Evolutionary conservation across 2,329 filamentous ascomycete species (phyloP), one percentile per base, ranked within the genome.

Genomic region (Fusarium stilboides): DNA sequence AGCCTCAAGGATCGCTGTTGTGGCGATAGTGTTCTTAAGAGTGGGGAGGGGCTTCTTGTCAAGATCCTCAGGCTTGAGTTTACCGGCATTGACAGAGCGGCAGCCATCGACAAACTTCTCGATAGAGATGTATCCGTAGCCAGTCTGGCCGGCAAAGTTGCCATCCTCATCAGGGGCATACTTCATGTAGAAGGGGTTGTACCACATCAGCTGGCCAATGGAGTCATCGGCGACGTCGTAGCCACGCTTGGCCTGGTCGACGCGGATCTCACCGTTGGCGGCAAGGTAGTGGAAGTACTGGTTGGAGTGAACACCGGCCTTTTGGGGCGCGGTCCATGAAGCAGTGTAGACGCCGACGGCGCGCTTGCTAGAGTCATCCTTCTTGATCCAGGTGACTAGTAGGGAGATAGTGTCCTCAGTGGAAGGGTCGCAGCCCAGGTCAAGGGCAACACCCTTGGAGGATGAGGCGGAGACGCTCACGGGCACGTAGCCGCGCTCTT

Each of bases 211-310:
- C 77, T 90, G 87, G 40, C 88, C 88, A 3, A 83, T 83, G 20
- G 81, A 86, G 78, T 98, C 94, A 70, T 94, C 92, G n/a, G 94
- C 94, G 13, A 98, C 92, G 76, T 98, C 94, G 82, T 98, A 98
- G 47, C 94, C 94, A 56, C 94, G 89, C 86, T 97, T 97, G 44
- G 94, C 94, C 82, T 98, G 95, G 83, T 98, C 93, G 75, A 97
- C 88, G 63, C 93, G 89, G 74, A 98, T 89, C 82, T 98, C 94
- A 69, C 94, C 94, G 58, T 91, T 88, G 63, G 88, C 87, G 5
- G 89, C 94, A 83, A 98, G 91, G 83, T 96, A 97, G 82, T 98
- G 94, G 85, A 98, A 98, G 82, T 97, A 96, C 83, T 98, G 94
- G 80, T 97, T 97, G 3, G 92, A 95, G 82, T 98, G 95, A n/a